Base-by-base conservation (phyloP, 305 asterid genomes). In the Solanum hybrid region DNA sequence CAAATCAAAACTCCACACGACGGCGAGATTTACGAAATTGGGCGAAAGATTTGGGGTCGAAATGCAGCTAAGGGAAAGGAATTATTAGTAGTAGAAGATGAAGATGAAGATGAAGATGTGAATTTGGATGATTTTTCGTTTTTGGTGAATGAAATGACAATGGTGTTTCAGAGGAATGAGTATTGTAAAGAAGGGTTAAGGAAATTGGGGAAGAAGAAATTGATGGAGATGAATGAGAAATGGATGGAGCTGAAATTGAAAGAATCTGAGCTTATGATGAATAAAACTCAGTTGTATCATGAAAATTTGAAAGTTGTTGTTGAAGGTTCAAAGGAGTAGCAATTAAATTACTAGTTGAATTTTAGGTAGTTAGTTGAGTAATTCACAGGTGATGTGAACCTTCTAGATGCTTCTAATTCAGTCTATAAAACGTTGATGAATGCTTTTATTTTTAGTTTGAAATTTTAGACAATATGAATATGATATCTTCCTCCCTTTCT, bases 1-100 rank as follows among this genome's bases (percentile, higher is more conserved):
- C 79, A 35, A 13, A 91, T 91, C 6, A 87, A 89, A 37, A 91
- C 90, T 51, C 42, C 90, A 6, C 92, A 91, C 12, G 89, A 91
- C 28, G 61, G 77, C 1, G 20, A 81, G 3, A 37, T 80, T 5
- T 89, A 91, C 51, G 86, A 80, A 29, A 18, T 91, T n/a, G 89
- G 42, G 6, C 74, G 90, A 29, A 16, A 69, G 83, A 89, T 87
- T 42, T 91, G 92, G 92, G 91, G 92, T 2, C 22, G 79, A 40
- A 29, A 73, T 29, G 73, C 86, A 35, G 34, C 69, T 37, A 87
- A 74, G 13, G 83, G 7, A 87, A 74, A 74, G 35, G 20, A 69
- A 6, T 39, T n/a, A 9, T 24, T 51, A 13, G 71, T 46, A 12
- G 75, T 42, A 73, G n/a, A 2, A 73, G 37, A 8, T 33, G 8